Base-by-base conservation (phyloP, 2,329 filamentous ascomycete species). In the Colletotrichum sp. region DNA sequence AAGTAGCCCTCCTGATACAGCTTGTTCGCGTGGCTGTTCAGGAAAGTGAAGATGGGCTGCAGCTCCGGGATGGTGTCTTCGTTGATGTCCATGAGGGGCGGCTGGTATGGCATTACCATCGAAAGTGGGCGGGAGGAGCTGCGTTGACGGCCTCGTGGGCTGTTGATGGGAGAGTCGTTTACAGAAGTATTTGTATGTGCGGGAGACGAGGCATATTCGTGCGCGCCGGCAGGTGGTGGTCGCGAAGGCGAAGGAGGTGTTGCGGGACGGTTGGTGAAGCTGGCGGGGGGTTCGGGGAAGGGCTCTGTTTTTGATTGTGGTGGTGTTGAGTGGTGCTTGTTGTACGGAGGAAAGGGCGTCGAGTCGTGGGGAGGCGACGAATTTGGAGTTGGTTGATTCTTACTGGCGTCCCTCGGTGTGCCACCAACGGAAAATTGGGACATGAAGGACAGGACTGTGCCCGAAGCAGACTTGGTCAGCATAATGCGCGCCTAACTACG, bases 1-100 rank as follows among this genome's bases (percentile, higher is more conserved):
- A 99, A 99, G 82, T 99, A 99, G 48, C 97, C 97, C 86, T 99
- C 97, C 80, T 98, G 96, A 84, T 99, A 99, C 72, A 99, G 88
- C 86, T 99, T 99, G 85, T 98, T 98, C 74, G 93, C 94, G 84
- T 99, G 97, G 85, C 94, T 97, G 86, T 98, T 99, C 79, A 99
- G 90, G 82, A 95, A 97, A 76, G 92, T 95, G 85, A 99, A 99
- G 81, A 99, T 96, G 78, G 96, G 96, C 86, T 96, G 94, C 77
- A 99, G 90, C 88, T 99, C 97, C 48, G 97, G 96, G 77, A 97
- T 92, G 34, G 95, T 98, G 82, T 98, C 95, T 79, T 93, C 90
- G 82, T 92, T 92, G 78, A 97, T 90, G 81, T 98, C 95, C 93
- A 98, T 96, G 84, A 96, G 86, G 82, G 94, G 94, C 82, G 96